Conservation (phyloP, 306 rosid species). For the Sechiopsis laciniata region DNA sequence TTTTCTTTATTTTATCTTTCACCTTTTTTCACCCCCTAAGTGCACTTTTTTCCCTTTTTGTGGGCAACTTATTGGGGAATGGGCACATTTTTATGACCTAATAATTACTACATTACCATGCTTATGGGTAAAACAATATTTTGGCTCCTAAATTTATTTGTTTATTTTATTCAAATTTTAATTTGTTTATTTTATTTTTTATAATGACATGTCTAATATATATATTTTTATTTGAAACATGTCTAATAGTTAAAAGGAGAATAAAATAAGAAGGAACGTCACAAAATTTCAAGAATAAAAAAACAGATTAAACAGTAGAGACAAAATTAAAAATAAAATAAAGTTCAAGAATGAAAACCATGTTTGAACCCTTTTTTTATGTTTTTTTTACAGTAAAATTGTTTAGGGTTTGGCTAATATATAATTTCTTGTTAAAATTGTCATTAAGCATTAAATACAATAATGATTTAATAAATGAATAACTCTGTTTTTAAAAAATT, state of each 20-base stretch:
- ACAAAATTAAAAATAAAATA: not conserved
- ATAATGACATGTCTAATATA: too few species aligned
- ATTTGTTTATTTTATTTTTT: too few species aligned
- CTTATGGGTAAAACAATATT: too few species aligned
- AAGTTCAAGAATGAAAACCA: not conserved
- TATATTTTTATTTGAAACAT: too few species aligned
- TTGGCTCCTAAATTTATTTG: too few species aligned
- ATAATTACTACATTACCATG: conserved; percentile 3
- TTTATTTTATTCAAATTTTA: too few species aligned
- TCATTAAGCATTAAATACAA: not conserved
- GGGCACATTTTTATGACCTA: not conserved
- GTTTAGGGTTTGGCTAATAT: too few species aligned
- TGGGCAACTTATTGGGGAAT: conserved; percentile 6
- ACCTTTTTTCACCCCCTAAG: conserved; percentile 1
- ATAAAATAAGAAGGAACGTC: too few species aligned
- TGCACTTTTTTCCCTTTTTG: not conserved
- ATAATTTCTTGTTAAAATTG: not conserved
- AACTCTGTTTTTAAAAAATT: not conserved
- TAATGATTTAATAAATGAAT: not conserved
- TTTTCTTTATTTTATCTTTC: not conserved
- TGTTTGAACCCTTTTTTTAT: not conserved
- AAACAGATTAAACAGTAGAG: not conserved
- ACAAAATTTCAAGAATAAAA: not conserved
- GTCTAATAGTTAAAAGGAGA: too few species aligned
- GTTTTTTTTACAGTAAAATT: too few species aligned